Percentiles rank a stretch among this genome's conserved stretches.
Conservation (phyloP, 2,329 filamentous ascomycete species). For the Paramyrothecium sp. region DNA sequence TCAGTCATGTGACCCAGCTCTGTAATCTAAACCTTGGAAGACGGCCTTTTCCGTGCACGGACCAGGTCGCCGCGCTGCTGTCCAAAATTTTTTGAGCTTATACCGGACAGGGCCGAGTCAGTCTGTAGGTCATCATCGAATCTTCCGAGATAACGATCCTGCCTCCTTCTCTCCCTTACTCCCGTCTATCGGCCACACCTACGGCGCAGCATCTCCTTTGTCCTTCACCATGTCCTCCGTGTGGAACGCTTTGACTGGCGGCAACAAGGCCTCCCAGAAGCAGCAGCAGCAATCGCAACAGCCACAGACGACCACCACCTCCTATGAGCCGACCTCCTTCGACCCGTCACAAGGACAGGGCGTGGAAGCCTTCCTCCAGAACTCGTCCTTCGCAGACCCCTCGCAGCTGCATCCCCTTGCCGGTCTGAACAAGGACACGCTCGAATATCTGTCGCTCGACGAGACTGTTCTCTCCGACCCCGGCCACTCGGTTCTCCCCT, state of each 20-base stretch:
- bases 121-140: constrained; percentile 6
- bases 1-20: neutral
- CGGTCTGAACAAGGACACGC: constrained; percentile 85
- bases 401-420: constrained; percentile 89
- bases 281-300: constrained; percentile 33
- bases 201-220: constrained; percentile 3
- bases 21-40: neutral
- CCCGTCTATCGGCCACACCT: neutral
- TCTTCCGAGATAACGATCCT: constrained; percentile 9
- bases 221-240: constrained; percentile 50
- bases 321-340: constrained; percentile 58
- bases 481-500: constrained; percentile 83
- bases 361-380: constrained; percentile 82
- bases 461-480: constrained; percentile 87
- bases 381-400: constrained; percentile 77
- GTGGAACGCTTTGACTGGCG: constrained; percentile 62
- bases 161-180: neutral
- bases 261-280: constrained; percentile 47
- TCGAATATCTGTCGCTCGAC: constrained; percentile 94
- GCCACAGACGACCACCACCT: constrained; percentile 40
- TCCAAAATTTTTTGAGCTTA: constrained; percentile 26
- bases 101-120: constrained; percentile 6
- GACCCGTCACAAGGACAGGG: constrained; percentile 74
- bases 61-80: constrained; percentile 17
- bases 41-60: constrained; percentile 15